Base-by-base conservation (phyloP, 2,329 filamentous ascomycete genomes). In the Pseudogymnoascus sp. region DNA sequence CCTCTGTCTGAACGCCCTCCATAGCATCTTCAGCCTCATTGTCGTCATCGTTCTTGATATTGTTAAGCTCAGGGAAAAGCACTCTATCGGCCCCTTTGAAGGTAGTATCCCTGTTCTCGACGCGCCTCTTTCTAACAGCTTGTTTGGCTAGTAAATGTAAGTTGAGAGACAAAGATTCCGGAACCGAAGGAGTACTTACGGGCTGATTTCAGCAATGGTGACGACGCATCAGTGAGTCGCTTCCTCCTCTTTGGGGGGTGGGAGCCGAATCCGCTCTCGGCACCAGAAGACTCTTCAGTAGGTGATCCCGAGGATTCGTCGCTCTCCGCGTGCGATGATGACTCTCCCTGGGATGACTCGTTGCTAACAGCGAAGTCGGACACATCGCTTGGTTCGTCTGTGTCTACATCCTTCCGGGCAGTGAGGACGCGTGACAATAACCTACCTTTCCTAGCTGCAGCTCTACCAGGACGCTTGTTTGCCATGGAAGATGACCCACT, bases 21-120 rank as follows among this genome's bases (percentile, higher is more conserved):
- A 39, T 41, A 11, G 58, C 33, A 25, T 38, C 33, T 11, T 4
- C 35, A 38, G 5, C 22, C 12, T 38, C 14, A 28, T 60, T 39
- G 22, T 39, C 19, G n/a, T 19, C 58, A 25, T 39, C 38, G 3
- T 60, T 41, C 35, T 60, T 41, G 38, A 38, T 41, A 9, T 39
- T 60, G 35, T 60, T 41, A 3, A 60, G 19, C 33, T 60, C 58
- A 11, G 58, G 58, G 6, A 39, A 60, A 3, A 60, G 58, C 58
- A n/a, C 35, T 11, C 25, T 25, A 23, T 60, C 58, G 7, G 58
- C 58, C 1, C 58, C 58, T 38, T 39, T 38, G 38, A 39, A 38
- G 14, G 33, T 60, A 19, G 33, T 38, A 28, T 39, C 38, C 11
- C 1, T 38, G 35, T 60, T 39, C 35, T 60, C n/a, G 3, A 41